These are phyloP conservation scores for Thinopyrum elongatum DNA, from an alignment of 176 grass and related monocot genomes.

Conservation along the genomic window DNA sequence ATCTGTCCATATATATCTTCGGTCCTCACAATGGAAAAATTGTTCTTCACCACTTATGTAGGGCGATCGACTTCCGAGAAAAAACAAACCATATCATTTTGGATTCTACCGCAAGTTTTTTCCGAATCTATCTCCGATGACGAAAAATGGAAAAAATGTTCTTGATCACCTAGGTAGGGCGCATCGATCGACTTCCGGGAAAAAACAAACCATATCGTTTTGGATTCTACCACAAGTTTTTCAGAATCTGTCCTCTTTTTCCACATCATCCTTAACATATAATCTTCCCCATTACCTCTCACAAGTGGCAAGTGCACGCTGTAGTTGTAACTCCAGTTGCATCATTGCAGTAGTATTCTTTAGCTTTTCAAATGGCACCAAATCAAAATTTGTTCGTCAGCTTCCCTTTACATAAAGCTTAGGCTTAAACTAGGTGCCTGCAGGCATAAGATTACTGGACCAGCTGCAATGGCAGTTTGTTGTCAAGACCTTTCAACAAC, in stretches of 20 bases:
- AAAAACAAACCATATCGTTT: background rate
- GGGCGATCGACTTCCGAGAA: background rate
- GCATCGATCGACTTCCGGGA: background rate
- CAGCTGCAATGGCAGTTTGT: conserved; percentile 18
- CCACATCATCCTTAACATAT: background rate
- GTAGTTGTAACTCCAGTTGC: background rate
- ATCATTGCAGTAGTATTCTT: conserved; percentile 7
- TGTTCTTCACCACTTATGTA: background rate
- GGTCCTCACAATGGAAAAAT: no score
- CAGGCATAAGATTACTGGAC: conserved; percentile 30
- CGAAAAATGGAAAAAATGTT: no score
- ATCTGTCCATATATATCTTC: background rate
- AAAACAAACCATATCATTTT: background rate
- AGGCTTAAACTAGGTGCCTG: conserved; percentile 28
- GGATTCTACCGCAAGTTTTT: conserved; percentile 1
- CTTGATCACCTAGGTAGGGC: background rate
- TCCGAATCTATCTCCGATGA: background rate
- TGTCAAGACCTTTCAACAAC: conserved; percentile 28
- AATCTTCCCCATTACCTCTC: conserved; percentile 10
- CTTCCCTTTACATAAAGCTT: conserved; percentile 38
- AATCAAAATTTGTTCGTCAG: conserved; percentile 33
- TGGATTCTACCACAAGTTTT: conserved; percentile 8
- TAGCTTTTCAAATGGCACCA: conserved; percentile 25
- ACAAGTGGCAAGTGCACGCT: background rate
- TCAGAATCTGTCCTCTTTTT: background rate